These are phyloP conservation scores for Penicillium expansum DNA, from an alignment of 2,329 filamentous ascomycete genomes.

Conservation along the genomic window DNA sequence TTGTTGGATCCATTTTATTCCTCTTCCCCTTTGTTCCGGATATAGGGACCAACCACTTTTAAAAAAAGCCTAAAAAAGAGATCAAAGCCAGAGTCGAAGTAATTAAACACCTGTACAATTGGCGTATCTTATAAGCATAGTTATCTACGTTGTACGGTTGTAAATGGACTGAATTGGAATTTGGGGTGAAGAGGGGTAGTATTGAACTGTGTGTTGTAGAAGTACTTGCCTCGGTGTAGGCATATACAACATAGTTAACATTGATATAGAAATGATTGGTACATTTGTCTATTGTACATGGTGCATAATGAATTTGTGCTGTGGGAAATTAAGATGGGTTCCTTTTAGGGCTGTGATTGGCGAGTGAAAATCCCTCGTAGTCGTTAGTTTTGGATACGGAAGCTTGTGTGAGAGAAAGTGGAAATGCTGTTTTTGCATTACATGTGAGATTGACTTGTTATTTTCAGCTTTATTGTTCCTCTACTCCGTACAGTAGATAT, in stretches of 20 bases:
- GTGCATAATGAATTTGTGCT: not conserved
- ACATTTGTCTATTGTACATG: not conserved
- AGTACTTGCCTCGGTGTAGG: too few species aligned
- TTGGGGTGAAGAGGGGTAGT: not conserved
- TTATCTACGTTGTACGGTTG: not conserved
- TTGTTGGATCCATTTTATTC: not conserved
- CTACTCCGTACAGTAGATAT: not conserved
- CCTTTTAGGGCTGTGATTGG: constrained; percentile 1
- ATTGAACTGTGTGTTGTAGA: not conserved
- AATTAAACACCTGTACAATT: not conserved
- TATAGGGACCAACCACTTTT: not conserved
- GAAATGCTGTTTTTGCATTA: not conserved
- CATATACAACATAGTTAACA: too few species aligned
- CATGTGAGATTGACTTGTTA: not conserved
- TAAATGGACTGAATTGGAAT: not conserved
- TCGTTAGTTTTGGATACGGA: constrained; percentile 1
- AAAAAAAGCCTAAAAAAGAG: not conserved
- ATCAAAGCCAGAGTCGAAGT: not conserved
- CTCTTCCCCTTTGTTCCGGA: not conserved
- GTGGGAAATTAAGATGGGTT: constrained; percentile 4
- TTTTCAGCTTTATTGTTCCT: not conserved
- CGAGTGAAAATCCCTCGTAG: constrained; percentile 11
- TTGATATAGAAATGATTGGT: not conserved
- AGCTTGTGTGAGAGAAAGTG: constrained; percentile 9
- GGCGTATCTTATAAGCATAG: not conserved